These are phyloP conservation scores for Cryomyces minteri DNA, from an alignment of 495 filamentous ascomycete genomes.

Conservation along the genomic window DNA sequence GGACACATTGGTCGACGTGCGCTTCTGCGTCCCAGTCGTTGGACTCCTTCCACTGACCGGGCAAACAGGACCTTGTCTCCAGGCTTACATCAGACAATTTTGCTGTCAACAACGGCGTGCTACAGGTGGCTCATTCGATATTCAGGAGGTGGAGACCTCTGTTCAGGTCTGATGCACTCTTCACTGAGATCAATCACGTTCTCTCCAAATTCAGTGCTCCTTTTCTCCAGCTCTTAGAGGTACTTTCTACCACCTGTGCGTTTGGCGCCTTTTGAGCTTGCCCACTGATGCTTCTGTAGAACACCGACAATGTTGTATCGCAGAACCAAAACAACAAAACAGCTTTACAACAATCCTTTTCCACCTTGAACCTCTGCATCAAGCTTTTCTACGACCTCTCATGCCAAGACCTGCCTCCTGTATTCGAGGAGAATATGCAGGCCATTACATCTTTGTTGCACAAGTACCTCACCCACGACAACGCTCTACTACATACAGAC, in stretches of 20 bases:
- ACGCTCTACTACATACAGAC: slow-evolving; percentile 56
- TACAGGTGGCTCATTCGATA: slow-evolving; percentile 95
- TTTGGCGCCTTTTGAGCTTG: too few relatives aligned
- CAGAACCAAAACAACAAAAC: slow-evolving; percentile 55
- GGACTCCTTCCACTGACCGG: background rate
- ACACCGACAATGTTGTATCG: slow-evolving; percentile 59
- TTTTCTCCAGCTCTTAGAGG: slow-evolving; percentile 60
- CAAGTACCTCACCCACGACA: slow-evolving; percentile 86
- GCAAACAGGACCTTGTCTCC: slow-evolving; percentile 60
- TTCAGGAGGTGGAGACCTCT: slow-evolving; percentile 92
- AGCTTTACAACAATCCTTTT: slow-evolving; percentile 53
- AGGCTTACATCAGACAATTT: slow-evolving; percentile 61
- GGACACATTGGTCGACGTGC: slow-evolving; percentile 74
- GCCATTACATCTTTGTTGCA: slow-evolving; percentile 62
- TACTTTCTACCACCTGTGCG: slow-evolving; percentile 16
- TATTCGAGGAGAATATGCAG: slow-evolving; percentile 71
- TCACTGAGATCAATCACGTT: slow-evolving; percentile 88
- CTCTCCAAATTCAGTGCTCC: slow-evolving; percentile 62
- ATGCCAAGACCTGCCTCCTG: slow-evolving; percentile 85
- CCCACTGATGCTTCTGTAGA: slow-evolving; percentile 24
- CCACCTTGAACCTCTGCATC: slow-evolving; percentile 66
- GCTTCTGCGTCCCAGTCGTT: slow-evolving; percentile 4
- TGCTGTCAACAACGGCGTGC: slow-evolving; percentile 73
- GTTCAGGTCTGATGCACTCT: slow-evolving; percentile 78
- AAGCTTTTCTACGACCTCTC: slow-evolving; percentile 92